Base-by-base conservation (phyloP, 371 early-diverging fungal genomes). In the Fennellomyces sp. region DNA sequence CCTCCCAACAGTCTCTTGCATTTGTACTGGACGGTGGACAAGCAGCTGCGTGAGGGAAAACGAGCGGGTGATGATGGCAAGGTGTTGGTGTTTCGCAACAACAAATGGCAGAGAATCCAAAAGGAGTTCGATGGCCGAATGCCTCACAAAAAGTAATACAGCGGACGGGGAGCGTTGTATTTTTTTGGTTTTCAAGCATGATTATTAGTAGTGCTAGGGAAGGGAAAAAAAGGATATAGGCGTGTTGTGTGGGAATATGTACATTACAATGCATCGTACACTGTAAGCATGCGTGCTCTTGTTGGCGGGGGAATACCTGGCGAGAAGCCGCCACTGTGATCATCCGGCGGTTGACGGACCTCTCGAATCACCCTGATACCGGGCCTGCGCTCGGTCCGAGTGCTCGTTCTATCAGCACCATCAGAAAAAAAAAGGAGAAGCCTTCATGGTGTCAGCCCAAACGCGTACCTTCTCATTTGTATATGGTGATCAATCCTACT, bases 11-110 rank as follows among this genome's bases (percentile, higher is more conserved):
- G 41, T 26, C 33, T 60, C 21, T 19, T 60, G 5, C 26, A 26
- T 51, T 10, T 48, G 28, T 60, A 42, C 21, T 52, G 45, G 30
- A 48, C 38, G 17, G 52, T 31, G 27, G 64, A 70, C 8, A 67
- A 60, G 26, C 30, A 58, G 23, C 30, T 61, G 29, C 63, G 67
- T 7, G 49, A 60, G 23, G 55, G 55, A 33, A 54, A 39, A 35
- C 35, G 39, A 39, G 26, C 19, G 19, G 35, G 26, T 11, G 39
- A 54, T 11, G 55, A 54, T 28, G 55, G 55, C 25, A 54, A 54
- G 11, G 29, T 35, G 3, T n/a, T 54, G 6, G 26, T 25, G 3
- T 23, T 15, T 25, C 26, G 35, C 12, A 26, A 54, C 19, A 54
- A 38, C 36, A 31, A 54, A 17, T 54, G 55, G 55, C n/a, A 38